A percentile compares a stretch with the other conserved stretches of the same genome.
Evolutionary conservation across 2,329 filamentous ascomycete genomes (phyloP).

Genomic region (Neopestalotiopsis clavispora): DNA sequence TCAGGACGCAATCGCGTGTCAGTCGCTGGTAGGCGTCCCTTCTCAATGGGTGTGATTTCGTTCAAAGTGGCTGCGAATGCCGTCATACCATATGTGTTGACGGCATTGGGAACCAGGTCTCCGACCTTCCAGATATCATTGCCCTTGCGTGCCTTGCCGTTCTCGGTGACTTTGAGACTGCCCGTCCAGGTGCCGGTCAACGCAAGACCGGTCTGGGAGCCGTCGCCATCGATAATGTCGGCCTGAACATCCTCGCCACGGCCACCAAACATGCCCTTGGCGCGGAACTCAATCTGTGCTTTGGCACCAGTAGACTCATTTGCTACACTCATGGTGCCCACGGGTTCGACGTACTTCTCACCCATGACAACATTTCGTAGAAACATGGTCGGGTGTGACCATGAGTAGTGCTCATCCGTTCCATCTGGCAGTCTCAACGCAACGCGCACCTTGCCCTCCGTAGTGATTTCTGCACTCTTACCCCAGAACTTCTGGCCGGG

Average conservation of each 20-base stretch:
- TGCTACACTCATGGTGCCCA: conserved; percentile 83
- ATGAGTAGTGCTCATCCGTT: conserved; percentile 83
- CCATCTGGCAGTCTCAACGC: conserved; percentile 70
- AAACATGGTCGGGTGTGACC: conserved; percentile 87
- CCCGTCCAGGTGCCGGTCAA: conserved; percentile 86
- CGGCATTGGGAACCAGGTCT: conserved; percentile 76
- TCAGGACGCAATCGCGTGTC: conserved; percentile 87
- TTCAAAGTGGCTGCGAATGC: conserved; percentile 86
- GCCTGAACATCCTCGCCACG: conserved; percentile 88
- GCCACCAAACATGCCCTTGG: conserved; percentile 96
- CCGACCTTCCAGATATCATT: conserved; percentile 81
- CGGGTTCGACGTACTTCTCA: conserved; percentile 96
- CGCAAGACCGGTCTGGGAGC: conserved; percentile 67
- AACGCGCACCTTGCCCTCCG: conserved; percentile 83
- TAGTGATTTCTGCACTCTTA: conserved; percentile 84
- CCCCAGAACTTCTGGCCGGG: conserved; percentile 48
- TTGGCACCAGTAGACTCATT: conserved; percentile 86
- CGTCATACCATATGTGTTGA: conserved; percentile 86
- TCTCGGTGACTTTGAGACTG: conserved; percentile 68
- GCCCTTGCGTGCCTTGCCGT: conserved; percentile 60
- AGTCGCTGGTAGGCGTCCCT: conserved; percentile 75
- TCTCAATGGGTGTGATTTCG: conserved; percentile 82
- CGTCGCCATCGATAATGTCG: conserved; percentile 71
- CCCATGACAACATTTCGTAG: conserved; percentile 95
- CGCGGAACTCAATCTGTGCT: conserved; percentile 87